Conservation (phyloP, 768 basidiomycete genomes). For the Lactarius quietus region DNA sequence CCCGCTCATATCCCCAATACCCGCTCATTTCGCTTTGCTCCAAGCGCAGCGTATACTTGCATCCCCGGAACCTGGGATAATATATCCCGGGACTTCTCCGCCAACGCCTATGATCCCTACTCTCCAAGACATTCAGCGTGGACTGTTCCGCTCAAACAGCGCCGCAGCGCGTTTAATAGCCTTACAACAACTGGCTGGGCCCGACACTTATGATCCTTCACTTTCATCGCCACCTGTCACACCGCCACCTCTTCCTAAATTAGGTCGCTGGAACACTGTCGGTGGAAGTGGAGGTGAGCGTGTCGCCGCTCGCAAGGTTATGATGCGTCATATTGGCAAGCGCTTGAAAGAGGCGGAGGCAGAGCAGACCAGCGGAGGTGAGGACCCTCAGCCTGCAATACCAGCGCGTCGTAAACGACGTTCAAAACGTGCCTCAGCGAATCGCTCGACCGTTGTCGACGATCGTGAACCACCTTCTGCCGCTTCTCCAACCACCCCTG, state of each 20-base stretch:
- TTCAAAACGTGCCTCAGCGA: constrained; percentile 19
- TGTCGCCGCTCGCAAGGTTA: constrained; percentile 61
- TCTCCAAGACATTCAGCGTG: constrained; percentile 71
- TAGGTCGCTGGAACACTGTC: constrained; percentile 71
- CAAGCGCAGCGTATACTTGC: constrained; percentile 24
- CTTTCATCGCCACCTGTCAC: constrained; percentile 45
- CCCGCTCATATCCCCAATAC: constrained; percentile 54
- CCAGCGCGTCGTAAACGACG: constrained; percentile 24
- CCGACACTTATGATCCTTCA: constrained; percentile 55
- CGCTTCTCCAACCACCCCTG: constrained; percentile 27
- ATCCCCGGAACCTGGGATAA: constrained; percentile 51
- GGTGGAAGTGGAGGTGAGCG: constrained; percentile 80
- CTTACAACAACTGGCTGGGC: constrained; percentile 79
- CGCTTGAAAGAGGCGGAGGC: constrained; percentile 58
- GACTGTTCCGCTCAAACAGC: constrained; percentile 87
- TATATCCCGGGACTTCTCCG: constrained; percentile 64
- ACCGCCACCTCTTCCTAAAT: constrained; percentile 47
- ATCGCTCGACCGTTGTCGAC: constrained; percentile 31
- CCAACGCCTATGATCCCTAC: constrained; percentile 69
- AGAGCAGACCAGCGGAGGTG: constrained; percentile 57
- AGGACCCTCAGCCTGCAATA: constrained; percentile 38
- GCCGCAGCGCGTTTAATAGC: constrained; percentile 76
- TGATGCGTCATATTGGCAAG: constrained; percentile 62
- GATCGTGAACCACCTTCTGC: constrained; percentile 31
- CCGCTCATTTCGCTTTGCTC: constrained; percentile 43